Conservation (phyloP, 495 filamentous ascomycete genomes). For the Annulohypoxylon stygium region DNA sequence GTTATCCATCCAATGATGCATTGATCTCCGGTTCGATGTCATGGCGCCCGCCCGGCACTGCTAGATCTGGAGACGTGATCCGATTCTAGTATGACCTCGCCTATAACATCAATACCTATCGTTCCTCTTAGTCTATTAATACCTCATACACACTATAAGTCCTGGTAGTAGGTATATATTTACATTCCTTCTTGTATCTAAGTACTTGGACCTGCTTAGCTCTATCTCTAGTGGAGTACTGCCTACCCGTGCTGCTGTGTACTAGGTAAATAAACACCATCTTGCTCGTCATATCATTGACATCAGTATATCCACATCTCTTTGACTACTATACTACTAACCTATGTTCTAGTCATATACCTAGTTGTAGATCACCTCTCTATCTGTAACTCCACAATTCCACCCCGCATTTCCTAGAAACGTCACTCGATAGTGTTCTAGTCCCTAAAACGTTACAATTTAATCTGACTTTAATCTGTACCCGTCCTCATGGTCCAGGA, state of each 20-base stretch:
- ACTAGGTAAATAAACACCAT: neutral
- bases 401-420: slow-evolving; percentile 29
- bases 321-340: neutral
- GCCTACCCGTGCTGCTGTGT: neutral
- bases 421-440: slow-evolving; percentile 15
- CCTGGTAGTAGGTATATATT: neutral
- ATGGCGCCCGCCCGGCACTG: slow-evolving; percentile 1
- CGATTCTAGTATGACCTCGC: slow-evolving; percentile 1
- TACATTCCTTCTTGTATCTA: neutral
- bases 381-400: slow-evolving; percentile 11
- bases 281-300: neutral
- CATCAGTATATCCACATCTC: neutral
- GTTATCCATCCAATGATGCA: slow-evolving; percentile 2
- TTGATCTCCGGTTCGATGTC: neutral
- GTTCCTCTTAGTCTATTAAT: slow-evolving; percentile 6
- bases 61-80: slow-evolving; percentile 5
- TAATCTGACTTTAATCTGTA: slow-evolving; percentile 14
- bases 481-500: slow-evolving; percentile 4
- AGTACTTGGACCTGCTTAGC: neutral
- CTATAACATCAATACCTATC: neutral
- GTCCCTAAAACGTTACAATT: slow-evolving; percentile 5
- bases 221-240: neutral
- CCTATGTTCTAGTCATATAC: neutral
- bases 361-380: slow-evolving; percentile 4
- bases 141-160: neutral